Conservation (phyloP, 192 early-diverging fungal species). For the Coemansia furcata region DNA sequence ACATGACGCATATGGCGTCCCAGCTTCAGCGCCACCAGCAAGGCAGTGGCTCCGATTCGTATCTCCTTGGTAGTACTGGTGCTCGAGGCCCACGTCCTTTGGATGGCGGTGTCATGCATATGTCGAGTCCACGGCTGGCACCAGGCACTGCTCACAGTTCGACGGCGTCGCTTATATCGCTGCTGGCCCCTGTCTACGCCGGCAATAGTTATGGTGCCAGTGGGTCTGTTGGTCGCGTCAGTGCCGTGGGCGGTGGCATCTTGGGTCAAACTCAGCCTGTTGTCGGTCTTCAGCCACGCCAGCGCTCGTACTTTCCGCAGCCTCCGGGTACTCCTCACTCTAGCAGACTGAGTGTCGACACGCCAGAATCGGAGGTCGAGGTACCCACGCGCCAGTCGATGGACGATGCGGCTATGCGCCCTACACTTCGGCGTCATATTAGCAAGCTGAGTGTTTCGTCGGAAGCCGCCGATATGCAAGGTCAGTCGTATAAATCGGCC, state of each 20-base stretch:
- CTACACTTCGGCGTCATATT: slow-evolving; percentile 33
- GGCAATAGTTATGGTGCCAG: slow-evolving; percentile 11
- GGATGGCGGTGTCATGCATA: slow-evolving; percentile 11
- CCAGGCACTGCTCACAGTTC: slow-evolving; percentile 42
- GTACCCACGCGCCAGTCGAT: slow-evolving; percentile 43
- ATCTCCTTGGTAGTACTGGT: slow-evolving; percentile 7
- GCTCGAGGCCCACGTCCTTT: slow-evolving; percentile 12
- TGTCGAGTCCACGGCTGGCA: slow-evolving; percentile 35
- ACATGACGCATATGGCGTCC: not conserved
- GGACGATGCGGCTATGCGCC: slow-evolving; percentile 35
- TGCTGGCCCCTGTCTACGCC: slow-evolving; percentile 18
- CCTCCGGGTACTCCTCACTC: slow-evolving; percentile 15
- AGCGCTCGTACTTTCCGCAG: slow-evolving; percentile 36
- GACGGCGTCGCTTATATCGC: slow-evolving; percentile 35
- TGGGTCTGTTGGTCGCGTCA: slow-evolving; percentile 32
- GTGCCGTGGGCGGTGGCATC: not conserved
- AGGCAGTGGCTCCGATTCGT: slow-evolving; percentile 8
- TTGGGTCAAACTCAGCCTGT: slow-evolving; percentile 1
- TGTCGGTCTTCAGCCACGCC: slow-evolving; percentile 11
- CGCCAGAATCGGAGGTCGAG: slow-evolving; percentile 34
- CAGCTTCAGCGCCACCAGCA: slow-evolving; percentile 16
- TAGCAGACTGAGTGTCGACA: slow-evolving; percentile 28
- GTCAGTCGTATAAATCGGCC: slow-evolving; percentile 5
- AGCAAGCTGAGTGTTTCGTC: slow-evolving; percentile 49
- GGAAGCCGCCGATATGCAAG: slow-evolving; percentile 21